phyloP scores from a whole-genome alignment of 805 yeast genomes.

The Sugiyamaella qingdaonensis region DNA sequence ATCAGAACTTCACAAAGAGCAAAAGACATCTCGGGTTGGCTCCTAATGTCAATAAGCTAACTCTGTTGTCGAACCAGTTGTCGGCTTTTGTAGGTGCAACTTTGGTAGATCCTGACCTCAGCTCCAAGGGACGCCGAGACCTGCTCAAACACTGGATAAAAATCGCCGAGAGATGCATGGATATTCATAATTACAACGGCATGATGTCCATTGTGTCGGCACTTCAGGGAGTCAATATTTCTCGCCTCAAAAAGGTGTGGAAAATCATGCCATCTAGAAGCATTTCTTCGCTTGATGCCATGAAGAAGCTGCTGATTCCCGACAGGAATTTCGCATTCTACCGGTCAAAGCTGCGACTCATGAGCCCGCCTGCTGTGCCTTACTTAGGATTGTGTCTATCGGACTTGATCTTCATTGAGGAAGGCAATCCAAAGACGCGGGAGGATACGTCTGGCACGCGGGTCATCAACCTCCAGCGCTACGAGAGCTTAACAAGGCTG shows the following conservation, averaged over 20 bases:
- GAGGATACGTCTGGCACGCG: conserved; percentile 10
- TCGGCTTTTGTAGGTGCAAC: conserved; percentile 36
- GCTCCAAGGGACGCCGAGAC: conserved; percentile 29
- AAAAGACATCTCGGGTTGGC: conserved; percentile 30
- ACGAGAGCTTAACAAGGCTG: conserved; percentile 28
- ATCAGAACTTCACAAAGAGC: conserved; percentile 31
- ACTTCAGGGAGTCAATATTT: conserved; percentile 34
- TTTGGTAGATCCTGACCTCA: conserved; percentile 27
- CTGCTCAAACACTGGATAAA: conserved; percentile 36
- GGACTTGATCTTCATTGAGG: conserved; percentile 36
- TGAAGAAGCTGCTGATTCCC: conserved; percentile 30
- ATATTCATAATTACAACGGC: conserved; percentile 32
- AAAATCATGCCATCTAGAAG: conserved; percentile 29
- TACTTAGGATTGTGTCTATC: conserved; percentile 34
- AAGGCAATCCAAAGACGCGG: conserved; percentile 32
- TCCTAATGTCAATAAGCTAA: conserved; percentile 31
- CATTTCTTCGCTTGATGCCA: conserved; percentile 22
- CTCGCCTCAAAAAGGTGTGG: conserved; percentile 34
- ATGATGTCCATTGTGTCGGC: conserved; percentile 32
- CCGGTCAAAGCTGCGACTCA: conserved; percentile 27
- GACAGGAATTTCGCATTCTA: conserved; percentile 35
- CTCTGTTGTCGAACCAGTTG: conserved; percentile 31
- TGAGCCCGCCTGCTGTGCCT: conserved; percentile 31
- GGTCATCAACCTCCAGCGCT: conserved; percentile 35
- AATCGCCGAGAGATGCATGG: conserved; percentile 32